Conservation (phyloP, 1,284 basidiomycete species). For the Stygiomarasmius scandens region DNA sequence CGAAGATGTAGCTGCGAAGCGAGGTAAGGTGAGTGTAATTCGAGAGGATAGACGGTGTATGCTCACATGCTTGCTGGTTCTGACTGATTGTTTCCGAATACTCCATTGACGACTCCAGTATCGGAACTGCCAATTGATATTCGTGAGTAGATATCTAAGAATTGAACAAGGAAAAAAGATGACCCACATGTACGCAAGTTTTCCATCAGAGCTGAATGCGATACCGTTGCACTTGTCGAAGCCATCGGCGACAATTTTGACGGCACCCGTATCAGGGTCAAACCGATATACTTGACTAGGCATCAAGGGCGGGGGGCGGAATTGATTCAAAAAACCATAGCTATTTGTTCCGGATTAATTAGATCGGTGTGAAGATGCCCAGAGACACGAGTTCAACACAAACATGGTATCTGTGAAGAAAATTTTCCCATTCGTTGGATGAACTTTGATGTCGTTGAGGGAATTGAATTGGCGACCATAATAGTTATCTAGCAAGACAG, state of each 20-base stretch:
- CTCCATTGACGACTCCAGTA: slow-evolving; percentile 50
- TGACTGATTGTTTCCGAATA: slow-evolving; percentile 61
- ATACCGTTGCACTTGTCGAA: slow-evolving; percentile 68
- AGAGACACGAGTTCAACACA: slow-evolving; percentile 23
- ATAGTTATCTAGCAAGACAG: slow-evolving; percentile 69
- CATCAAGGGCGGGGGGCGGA: slow-evolving; percentile 64
- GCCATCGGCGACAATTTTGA: slow-evolving; percentile 73
- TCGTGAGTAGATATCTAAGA: too few species aligned
- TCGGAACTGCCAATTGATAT: slow-evolving; percentile 47
- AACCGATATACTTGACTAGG: slow-evolving; percentile 78
- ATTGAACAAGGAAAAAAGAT: slow-evolving; percentile 10
- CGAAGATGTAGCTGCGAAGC: slow-evolving; percentile 63
- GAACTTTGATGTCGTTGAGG: slow-evolving; percentile 77
- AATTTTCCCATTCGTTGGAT: slow-evolving; percentile 59
- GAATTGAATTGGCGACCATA: slow-evolving; percentile 83
- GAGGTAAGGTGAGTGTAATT: not conserved
- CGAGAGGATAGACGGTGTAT: not conserved
- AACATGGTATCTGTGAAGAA: slow-evolving; percentile 76
- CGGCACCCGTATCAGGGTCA: slow-evolving; percentile 61
- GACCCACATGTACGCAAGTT: slow-evolving; percentile 66
- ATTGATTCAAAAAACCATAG: slow-evolving; percentile 65
- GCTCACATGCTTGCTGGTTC: slow-evolving; percentile 69
- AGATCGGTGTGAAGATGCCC: not conserved
- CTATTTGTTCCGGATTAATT: slow-evolving; percentile 32
- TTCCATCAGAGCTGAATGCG: slow-evolving; percentile 69